phyloP scores from a whole-genome alignment of 371 early-diverging fungal genomes.

The Cokeromyces recurvatus region DNA sequence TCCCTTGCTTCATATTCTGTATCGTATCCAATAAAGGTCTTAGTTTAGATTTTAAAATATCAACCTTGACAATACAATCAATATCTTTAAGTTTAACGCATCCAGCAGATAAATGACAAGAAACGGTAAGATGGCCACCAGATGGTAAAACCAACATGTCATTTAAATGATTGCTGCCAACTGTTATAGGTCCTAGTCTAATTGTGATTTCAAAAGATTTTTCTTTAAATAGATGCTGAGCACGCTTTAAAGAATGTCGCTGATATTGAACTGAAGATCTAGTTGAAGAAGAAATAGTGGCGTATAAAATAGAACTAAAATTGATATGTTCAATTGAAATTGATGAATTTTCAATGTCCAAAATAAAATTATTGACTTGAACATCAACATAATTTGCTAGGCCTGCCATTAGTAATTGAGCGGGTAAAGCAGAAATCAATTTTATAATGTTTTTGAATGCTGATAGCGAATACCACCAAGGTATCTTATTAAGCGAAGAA shows the following conservation, averaged over 20 bases:
- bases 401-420: conserved; percentile 46
- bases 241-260: conserved; percentile 41
- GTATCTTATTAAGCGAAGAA: conserved; percentile 25
- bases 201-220: conserved; percentile 45
- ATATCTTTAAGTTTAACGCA: conserved; percentile 43
- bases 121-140: conserved; percentile 28
- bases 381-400: conserved; percentile 47
- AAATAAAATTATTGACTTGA: conserved; percentile 16
- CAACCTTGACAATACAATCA: conserved; percentile 18
- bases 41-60: background rate
- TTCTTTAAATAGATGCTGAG: conserved; percentile 42
- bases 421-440: conserved; percentile 41
- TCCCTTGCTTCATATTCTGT: conserved; percentile 1
- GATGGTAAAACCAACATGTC: conserved; percentile 28
- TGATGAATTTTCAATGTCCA: conserved; percentile 18
- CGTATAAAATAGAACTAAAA: conserved; percentile 37
- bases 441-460: conserved; percentile 37
- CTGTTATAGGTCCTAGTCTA: conserved; percentile 22
- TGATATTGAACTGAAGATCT: conserved; percentile 14
- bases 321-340: conserved; percentile 14
- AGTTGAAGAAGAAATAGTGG: conserved; percentile 12
- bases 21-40: background rate
- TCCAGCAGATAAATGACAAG: conserved; percentile 46
- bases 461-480: conserved; percentile 48
- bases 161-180: background rate